Percentiles rank a stretch among this genome's conserved stretches.
Conservation (phyloP, 2,329 filamentous ascomycete genomes). For the Fusarium napiforme region DNA sequence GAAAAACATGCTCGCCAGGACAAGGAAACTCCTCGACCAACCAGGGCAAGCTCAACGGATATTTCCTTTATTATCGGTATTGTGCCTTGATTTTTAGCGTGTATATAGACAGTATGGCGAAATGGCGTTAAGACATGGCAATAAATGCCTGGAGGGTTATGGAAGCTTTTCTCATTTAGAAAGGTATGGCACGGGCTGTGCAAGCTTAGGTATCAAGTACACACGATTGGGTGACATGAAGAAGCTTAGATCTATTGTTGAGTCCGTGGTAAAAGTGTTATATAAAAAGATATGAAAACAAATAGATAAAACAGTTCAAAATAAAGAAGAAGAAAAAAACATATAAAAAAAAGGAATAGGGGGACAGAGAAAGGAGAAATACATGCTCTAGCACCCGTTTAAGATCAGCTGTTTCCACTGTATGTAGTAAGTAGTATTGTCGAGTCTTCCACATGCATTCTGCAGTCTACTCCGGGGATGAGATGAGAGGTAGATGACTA, state of each 20-base stretch:
- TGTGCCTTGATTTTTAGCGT: background rate
- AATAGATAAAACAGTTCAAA: background rate
- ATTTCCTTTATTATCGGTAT: background rate
- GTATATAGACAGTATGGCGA: constrained; percentile 9
- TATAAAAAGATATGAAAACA: background rate
- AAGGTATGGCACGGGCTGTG: background rate
- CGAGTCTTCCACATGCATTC: background rate
- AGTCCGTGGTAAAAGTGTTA: background rate
- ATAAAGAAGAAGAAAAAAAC: background rate
- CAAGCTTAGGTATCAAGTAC: background rate
- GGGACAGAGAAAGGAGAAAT: background rate
- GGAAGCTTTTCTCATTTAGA: background rate
- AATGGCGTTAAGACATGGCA: constrained; percentile 14
- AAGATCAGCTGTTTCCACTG: background rate
- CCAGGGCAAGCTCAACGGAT: too few species aligned
- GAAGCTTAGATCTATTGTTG: background rate
- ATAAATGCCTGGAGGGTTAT: background rate
- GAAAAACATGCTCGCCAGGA: background rate
- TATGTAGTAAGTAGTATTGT: background rate
- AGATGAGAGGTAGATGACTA: background rate
- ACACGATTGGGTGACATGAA: background rate
- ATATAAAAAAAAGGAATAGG: background rate
- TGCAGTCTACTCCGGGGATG: background rate
- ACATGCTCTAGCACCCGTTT: background rate
- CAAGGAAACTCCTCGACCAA: background rate